Conservation (phyloP, 176 grass and related monocot genomes). For the Guadua angustifolia region DNA sequence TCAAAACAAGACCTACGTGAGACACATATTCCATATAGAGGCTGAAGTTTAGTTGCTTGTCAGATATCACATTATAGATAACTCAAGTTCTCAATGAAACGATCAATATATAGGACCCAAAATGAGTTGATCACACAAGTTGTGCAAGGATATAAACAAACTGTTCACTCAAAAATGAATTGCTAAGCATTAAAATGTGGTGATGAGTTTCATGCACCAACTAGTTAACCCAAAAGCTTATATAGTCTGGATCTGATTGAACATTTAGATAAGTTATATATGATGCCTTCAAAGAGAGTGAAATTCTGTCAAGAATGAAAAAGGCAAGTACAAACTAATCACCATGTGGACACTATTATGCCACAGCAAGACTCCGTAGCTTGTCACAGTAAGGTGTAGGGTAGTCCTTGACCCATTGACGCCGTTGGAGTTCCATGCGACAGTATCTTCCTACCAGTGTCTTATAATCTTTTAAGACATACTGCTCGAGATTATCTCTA, state of each 20-base stretch:
- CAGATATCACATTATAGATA: not conserved
- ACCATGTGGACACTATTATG: constrained; percentile 45
- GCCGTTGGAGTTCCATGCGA: constrained; percentile 64
- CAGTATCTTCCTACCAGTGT: constrained; percentile 62
- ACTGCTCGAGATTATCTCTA: constrained; percentile 72
- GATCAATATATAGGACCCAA: not conserved
- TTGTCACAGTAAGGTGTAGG: constrained; percentile 83
- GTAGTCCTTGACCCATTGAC: constrained; percentile 62
- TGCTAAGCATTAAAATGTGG: not conserved
- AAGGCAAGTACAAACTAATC: constrained; percentile 33
- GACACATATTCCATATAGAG: not conserved
- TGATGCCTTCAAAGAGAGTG: constrained; percentile 24
- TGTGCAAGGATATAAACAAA: not conserved
- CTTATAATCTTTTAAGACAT: constrained; percentile 80
- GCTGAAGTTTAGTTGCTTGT: not conserved
- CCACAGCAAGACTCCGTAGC: constrained; percentile 51
- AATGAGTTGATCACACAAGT: constrained; percentile 8
- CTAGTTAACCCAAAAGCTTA: not conserved
- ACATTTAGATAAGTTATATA: not conserved
- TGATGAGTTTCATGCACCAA: not conserved
- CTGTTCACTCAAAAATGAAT: constrained; percentile 14
- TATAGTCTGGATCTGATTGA: not conserved
- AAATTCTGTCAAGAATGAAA: constrained; percentile 2
- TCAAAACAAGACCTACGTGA: constrained; percentile 13
- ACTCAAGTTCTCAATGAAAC: not conserved